Base-by-base conservation (phyloP, 2,329 filamentous ascomycete species). In the Colletotrichum sp. region DNA sequence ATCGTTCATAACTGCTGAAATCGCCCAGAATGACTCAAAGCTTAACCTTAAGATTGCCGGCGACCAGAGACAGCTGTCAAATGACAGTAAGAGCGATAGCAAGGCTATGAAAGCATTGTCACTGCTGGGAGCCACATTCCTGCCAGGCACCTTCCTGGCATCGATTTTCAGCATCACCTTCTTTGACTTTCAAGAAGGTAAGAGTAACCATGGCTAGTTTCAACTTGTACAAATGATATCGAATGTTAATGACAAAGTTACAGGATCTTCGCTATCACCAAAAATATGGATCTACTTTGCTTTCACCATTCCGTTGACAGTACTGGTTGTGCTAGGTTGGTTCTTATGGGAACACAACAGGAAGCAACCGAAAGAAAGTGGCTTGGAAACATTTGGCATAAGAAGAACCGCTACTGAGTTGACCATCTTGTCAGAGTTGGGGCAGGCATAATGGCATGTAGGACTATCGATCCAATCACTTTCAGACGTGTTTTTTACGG, bases 231-330 rank as follows among this genome's bases (percentile, higher is more conserved):
- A 3, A 3, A 9, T 39, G 36, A 18, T 9, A 43, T 43, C 0
- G 0, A 18, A 43, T 0, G 1, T 18, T 18, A 0, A 43, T 43
- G 36, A 0, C 8, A 9, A 43, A 18, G 3, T 43, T 5, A n/a
- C 39, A 43, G 39, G 39, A 43, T 43, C 39, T 43, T 43, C 39
- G 8, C 39, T n/a, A 6, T 43, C 39, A 4, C 39, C 39, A n/a
- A 43, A 43, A 0, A 43, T 43, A n/a, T 43, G 39, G 39, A 43
- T 43, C 18, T 43, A 43, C 1, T 43, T 43, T n/a, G 39, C 39
- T 9, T 2, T 43, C 39, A 43, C 39, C 5, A 43, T 43, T 43
- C 39, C 39, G 18, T 43, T 43, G 3, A 43, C 39, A 43, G 39
- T n/a, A 43, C 39, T n/a, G 16, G 39, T 43, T 43, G 0, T 43